These are phyloP conservation scores for Teratosphaeriaceae sp. DNA, from an alignment of 2,329 filamentous ascomycete genomes.

Conservation along the genomic window DNA sequence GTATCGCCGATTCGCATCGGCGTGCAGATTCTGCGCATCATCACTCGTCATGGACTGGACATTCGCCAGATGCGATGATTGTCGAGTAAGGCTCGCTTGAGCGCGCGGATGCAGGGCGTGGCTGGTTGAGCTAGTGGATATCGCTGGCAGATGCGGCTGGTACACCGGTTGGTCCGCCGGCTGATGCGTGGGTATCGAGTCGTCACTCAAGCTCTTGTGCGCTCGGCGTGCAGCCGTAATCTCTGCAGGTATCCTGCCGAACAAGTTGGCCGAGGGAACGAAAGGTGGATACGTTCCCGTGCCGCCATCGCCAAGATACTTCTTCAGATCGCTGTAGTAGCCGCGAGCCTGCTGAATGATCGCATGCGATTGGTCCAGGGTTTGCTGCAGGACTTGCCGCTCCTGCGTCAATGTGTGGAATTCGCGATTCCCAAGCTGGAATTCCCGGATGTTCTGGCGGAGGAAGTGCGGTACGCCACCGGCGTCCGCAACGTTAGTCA, in stretches of 20 bases:
- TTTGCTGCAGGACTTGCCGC: neutral
- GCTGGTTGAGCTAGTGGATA: no score
- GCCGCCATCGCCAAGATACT: neutral
- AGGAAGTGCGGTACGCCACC: neutral
- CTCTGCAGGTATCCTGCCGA: slow-evolving; percentile 1
- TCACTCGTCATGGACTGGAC: neutral
- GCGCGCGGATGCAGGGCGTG: no score
- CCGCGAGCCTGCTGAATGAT: slow-evolving; percentile 1
- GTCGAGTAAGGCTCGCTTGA: no score
- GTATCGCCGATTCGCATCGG: neutral
- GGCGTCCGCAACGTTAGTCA: neutral
- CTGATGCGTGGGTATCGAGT: no score
- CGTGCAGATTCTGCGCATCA: neutral
- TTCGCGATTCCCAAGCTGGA: neutral
- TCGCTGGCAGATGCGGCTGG: no score
- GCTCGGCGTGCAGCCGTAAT: neutral
- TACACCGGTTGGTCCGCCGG: no score
- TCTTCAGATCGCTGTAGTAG: neutral
- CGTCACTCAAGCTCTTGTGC: no score
- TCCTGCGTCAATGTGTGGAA: neutral
- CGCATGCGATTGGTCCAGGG: neutral
- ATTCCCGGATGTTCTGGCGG: neutral
- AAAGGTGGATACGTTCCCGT: neutral
- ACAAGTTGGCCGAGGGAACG: neutral
- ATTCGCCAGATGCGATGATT: no score